phyloP scores from a whole-genome alignment of 2,329 filamentous ascomycete genomes.

The Chrysoporthe puriensis region DNA sequence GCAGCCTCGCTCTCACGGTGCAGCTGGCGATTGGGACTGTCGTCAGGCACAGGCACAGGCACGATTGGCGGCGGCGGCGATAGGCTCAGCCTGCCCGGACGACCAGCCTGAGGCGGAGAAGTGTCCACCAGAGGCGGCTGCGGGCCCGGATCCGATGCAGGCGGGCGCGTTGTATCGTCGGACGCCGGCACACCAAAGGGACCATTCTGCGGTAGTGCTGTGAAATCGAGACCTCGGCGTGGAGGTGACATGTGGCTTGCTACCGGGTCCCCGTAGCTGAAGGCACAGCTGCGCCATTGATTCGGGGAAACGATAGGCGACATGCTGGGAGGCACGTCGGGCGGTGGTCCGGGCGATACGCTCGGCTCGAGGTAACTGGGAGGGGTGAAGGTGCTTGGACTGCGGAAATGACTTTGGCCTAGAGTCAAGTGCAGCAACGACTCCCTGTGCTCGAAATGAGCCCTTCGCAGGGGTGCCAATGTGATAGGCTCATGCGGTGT shows the following conservation, averaged over 20 bases:
- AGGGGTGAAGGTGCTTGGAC: conserved; percentile 1
- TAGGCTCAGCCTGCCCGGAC: not conserved
- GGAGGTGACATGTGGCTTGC: conserved; percentile 14
- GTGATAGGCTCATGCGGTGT: not conserved
- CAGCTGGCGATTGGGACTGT: conserved; percentile 25
- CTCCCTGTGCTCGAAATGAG: not conserved
- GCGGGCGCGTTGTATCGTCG: not conserved
- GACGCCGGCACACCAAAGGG: not conserved
- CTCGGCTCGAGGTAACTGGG: conserved; percentile 24
- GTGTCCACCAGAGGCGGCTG: conserved; percentile 18
- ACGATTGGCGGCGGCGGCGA: conserved; percentile 1
- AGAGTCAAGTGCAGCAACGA: conserved; percentile 13
- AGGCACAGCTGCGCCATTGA: conserved; percentile 23
- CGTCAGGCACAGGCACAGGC: not conserved
- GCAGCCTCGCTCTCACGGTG: conserved; percentile 26
- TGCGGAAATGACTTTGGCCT: not conserved
- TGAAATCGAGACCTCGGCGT: conserved; percentile 24
- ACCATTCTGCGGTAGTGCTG: not conserved
- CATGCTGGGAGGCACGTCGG: conserved; percentile 26
- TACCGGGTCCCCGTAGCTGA: conserved; percentile 9
- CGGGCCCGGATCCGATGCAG: not conserved
- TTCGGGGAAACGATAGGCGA: conserved; percentile 23
- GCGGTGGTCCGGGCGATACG: conserved; percentile 22
- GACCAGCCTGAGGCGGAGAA: conserved; percentile 6
- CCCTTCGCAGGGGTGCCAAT: conserved; percentile 6